A percentile compares a stretch with the other conserved stretches of the same genome.
phyloP scores from a whole-genome alignment of 306 rosid species.

The Senna tora region DNA sequence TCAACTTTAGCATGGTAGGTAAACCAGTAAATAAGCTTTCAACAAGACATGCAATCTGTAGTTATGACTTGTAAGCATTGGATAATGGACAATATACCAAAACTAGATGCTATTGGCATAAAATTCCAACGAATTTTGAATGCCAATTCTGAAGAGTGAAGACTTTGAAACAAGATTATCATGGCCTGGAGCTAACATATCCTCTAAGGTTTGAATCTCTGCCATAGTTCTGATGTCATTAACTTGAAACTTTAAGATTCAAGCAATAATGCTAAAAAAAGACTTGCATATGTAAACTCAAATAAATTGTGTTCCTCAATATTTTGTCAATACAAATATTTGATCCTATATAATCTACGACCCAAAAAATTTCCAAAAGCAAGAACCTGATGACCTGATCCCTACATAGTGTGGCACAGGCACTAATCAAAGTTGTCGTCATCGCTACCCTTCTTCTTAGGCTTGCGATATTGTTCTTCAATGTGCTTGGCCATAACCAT shows the following conservation, averaged over 20 bases:
- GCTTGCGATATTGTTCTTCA: constrained; percentile 73
- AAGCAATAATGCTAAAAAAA: background rate
- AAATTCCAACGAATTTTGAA: background rate
- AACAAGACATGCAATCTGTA: background rate
- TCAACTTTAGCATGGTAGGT: background rate
- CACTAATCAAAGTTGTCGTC: constrained; percentile 35
- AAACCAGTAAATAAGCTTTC: background rate
- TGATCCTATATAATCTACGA: constrained; percentile 28
- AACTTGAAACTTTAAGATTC: background rate
- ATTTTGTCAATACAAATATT: constrained; percentile 2
- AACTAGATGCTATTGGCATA: background rate
- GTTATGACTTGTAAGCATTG: background rate
- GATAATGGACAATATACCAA: background rate
- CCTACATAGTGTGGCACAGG: constrained; percentile 2
- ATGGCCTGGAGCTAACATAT: background rate
- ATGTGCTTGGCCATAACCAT: constrained; percentile 55
- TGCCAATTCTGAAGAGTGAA: background rate
- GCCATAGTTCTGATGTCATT: background rate
- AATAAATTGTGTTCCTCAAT: constrained; percentile 14
- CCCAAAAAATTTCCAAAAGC: background rate
- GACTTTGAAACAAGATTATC: background rate
- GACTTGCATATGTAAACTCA: background rate
- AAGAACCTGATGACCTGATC: constrained; percentile 51
- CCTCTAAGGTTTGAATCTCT: background rate
- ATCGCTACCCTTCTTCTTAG: constrained; percentile 55